phyloP scores from a whole-genome alignment of 75 land plant genomes.

The Larix kaempferi region DNA sequence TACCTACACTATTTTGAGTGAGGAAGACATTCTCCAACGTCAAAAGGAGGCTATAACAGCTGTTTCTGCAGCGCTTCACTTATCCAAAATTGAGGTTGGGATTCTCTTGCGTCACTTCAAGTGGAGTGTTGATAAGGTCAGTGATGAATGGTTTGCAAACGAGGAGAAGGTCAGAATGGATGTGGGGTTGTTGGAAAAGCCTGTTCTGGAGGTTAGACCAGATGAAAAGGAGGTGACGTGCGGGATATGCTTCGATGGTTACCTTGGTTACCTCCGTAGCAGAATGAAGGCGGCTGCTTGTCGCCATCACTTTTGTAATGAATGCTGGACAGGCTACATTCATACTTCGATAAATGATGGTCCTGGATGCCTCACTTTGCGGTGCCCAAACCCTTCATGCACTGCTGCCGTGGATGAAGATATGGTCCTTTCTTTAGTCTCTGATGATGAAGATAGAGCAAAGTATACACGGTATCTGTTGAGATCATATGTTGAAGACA shows the following conservation, averaged over 20 bases:
- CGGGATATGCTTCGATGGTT: constrained; percentile 69
- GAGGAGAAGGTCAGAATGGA: constrained; percentile 63
- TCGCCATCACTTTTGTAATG: too few species aligned
- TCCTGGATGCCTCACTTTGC: background rate
- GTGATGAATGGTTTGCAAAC: constrained; percentile 89
- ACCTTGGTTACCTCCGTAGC: constrained; percentile 23
- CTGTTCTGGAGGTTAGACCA: constrained; percentile 11
- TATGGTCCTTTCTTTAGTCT: constrained; percentile 58
- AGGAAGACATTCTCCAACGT: constrained; percentile 53
- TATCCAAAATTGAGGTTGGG: constrained; percentile 44
- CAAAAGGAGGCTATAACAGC: constrained; percentile 57
- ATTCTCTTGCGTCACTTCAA: constrained; percentile 66
- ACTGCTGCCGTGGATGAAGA: constrained; percentile 85
- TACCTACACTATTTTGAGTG: constrained; percentile 59
- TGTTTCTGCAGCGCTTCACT: constrained; percentile 52
- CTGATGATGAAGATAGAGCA: constrained; percentile 66
- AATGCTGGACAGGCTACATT: too few species aligned
- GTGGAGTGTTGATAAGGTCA: constrained; percentile 74
- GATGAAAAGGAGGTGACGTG: constrained; percentile 51
- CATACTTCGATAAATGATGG: too few species aligned
- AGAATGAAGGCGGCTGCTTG: constrained; percentile 16
- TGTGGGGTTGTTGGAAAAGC: constrained; percentile 62
- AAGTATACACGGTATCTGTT: constrained; percentile 79
- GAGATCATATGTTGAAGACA: constrained; percentile 91
- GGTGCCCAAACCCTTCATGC: constrained; percentile 94